Conservation (phyloP, 2,329 filamentous ascomycete species). For the Apiospora rasikravindrae region DNA sequence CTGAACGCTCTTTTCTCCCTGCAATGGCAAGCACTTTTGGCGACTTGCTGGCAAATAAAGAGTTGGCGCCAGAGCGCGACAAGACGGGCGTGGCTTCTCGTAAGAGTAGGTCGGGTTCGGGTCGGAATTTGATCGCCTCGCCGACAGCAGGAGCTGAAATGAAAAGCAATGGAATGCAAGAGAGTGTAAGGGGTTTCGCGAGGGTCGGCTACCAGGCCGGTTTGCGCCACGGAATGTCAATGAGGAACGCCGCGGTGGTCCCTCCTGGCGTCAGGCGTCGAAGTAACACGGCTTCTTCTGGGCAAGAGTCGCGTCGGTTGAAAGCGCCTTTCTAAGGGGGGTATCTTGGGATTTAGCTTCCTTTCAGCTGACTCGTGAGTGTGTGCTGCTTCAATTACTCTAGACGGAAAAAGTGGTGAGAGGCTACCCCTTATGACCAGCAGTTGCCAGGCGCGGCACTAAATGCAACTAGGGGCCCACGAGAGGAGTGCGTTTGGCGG, state of each 20-base stretch:
- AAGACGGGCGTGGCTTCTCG: background rate
- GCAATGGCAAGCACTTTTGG: background rate
- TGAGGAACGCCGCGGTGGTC: constrained; percentile 1
- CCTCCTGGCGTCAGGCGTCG: constrained; percentile 12
- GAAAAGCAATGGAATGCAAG: constrained; percentile 1
- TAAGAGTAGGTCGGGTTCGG: background rate
- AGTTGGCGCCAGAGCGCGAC: constrained; percentile 12
- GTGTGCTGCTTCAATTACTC: background rate
- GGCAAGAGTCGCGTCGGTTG: background rate
- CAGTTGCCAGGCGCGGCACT: constrained; percentile 11
- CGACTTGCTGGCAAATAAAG: constrained; percentile 9
- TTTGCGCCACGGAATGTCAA: constrained; percentile 18
- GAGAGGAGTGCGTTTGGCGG: background rate
- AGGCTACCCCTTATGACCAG: constrained; percentile 12
- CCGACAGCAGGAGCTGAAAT: constrained; percentile 2
- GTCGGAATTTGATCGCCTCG: background rate
- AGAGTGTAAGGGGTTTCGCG: background rate
- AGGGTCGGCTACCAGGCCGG: constrained; percentile 20
- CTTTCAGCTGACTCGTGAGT: constrained; percentile 1
- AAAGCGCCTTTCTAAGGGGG: constrained; percentile 7
- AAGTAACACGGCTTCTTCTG: constrained; percentile 7
- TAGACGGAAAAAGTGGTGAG: background rate
- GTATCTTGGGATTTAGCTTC: background rate
- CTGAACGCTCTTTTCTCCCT: background rate
- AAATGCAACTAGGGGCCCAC: background rate